phyloP scores from a whole-genome alignment of 2,329 filamentous ascomycete species.

The Podosphaera fusca region DNA sequence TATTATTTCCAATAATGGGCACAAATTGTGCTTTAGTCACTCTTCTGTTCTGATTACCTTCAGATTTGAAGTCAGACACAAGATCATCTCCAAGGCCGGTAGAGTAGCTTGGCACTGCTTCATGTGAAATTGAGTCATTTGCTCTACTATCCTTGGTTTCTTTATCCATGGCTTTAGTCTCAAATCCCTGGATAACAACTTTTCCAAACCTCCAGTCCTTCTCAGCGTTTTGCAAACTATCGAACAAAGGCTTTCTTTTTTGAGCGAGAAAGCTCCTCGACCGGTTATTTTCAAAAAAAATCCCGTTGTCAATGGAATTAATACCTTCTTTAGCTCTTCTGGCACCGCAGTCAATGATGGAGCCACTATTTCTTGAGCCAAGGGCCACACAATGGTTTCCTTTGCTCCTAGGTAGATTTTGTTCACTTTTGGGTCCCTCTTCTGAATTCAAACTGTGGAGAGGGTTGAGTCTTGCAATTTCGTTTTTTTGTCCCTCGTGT shows the following conservation, averaged over 20 bases:
- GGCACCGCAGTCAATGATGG: slow-evolving; percentile 17
- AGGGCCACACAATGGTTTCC: not conserved
- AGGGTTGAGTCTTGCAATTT: not conserved
- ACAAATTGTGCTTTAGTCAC: slow-evolving; percentile 67
- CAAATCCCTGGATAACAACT: slow-evolving; percentile 62
- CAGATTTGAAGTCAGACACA: not conserved
- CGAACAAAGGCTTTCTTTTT: not conserved
- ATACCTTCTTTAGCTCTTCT: not conserved
- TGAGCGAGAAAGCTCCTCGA: not conserved
- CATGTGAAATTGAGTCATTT: slow-evolving; percentile 4
- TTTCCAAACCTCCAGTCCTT: slow-evolving; percentile 62
- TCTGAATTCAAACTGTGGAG: not conserved
- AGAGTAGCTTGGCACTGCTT: slow-evolving; percentile 19
- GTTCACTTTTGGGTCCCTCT: not conserved
- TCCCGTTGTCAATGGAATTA: not conserved
- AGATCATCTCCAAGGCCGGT: slow-evolving; percentile 7
- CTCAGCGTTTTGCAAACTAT: slow-evolving; percentile 20
- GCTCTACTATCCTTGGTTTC: slow-evolving; percentile 18
- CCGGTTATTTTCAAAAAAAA: not conserved
- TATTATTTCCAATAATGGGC: slow-evolving; percentile 40
- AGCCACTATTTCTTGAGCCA: not conserved
- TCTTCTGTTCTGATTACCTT: slow-evolving; percentile 17
- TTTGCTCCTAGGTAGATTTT: not conserved
- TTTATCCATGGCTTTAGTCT: slow-evolving; percentile 21
- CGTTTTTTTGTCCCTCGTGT: not conserved